Evolutionary conservation across 1,139 yeast genomes (phyloP).

Genomic region (Hemisphaericaspora lyxosophila): DNA sequence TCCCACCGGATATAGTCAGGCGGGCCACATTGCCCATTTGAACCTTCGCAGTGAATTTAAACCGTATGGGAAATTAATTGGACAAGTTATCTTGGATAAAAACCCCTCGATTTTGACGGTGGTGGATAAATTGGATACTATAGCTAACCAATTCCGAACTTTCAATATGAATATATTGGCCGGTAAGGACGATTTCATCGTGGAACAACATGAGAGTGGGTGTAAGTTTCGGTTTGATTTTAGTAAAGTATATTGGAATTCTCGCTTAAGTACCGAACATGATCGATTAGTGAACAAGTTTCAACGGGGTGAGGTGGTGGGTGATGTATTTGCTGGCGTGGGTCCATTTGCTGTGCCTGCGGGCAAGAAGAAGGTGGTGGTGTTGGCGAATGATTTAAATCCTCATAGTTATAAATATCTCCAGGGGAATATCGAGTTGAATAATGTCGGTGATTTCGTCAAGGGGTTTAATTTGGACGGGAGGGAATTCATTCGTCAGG

Average conservation of each 20-base stretch:
- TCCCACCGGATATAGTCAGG: slow-evolving; percentile 90
- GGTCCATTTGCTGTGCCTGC: slow-evolving; percentile 99
- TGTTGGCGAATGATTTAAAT: slow-evolving; percentile 89
- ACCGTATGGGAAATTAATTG: slow-evolving; percentile 78
- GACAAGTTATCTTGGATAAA: slow-evolving; percentile 88
- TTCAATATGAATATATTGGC: slow-evolving; percentile 93
- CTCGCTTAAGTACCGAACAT: slow-evolving; percentile 92
- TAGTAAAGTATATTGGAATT: slow-evolving; percentile 95
- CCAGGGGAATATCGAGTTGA: slow-evolving; percentile 59
- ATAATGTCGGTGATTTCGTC: slow-evolving; percentile 64
- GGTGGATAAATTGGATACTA: slow-evolving; percentile 88
- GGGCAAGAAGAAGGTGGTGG: slow-evolving; percentile 76
- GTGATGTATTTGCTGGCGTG: slow-evolving; percentile 98
- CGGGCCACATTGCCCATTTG: slow-evolving; percentile 95
- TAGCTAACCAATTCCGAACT: slow-evolving; percentile 85
- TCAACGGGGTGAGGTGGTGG: slow-evolving; percentile 66
- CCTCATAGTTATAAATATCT: slow-evolving; percentile 80
- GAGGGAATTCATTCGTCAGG: slow-evolving; percentile 66
- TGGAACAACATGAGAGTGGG: slow-evolving; percentile 85
- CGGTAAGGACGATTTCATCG: slow-evolving; percentile 70
- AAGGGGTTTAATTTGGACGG: slow-evolving; percentile 77
- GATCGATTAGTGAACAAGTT: slow-evolving; percentile 70
- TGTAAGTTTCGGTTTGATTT: slow-evolving; percentile 88
- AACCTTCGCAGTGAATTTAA: slow-evolving; percentile 83
- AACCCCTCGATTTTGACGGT: slow-evolving; percentile 79